These are phyloP conservation scores for Taxillus chinensis DNA, from an alignment of 164 flowering plant species.

Conservation along the genomic window DNA sequence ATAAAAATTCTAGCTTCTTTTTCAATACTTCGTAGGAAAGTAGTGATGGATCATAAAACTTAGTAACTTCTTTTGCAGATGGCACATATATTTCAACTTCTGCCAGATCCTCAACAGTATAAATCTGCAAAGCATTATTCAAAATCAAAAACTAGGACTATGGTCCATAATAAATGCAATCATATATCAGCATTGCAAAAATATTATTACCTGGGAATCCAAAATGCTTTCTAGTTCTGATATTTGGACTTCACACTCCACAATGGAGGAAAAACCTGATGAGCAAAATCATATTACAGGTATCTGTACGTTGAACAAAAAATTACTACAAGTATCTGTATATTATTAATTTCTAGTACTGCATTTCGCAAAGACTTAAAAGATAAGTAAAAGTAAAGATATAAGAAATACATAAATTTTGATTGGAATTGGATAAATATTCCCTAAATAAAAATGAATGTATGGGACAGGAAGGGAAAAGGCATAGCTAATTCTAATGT, in stretches of 20 bases:
- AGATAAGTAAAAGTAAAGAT: too few relatives aligned
- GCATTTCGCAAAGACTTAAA: too few relatives aligned
- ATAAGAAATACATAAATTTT: too few relatives aligned
- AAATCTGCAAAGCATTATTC: constrained; percentile 34
- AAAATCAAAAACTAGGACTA: too few relatives aligned
- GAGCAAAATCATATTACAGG: constrained; percentile 4
- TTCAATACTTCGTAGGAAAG: constrained; percentile 31
- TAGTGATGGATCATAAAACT: constrained; percentile 34
- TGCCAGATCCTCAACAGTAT: constrained; percentile 40
- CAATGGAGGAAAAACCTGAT: constrained; percentile 48
- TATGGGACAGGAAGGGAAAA: too few relatives aligned
- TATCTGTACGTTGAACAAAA: not conserved
- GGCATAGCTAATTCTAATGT: too few relatives aligned
- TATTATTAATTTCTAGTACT: too few relatives aligned
- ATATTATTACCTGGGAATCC: constrained; percentile 83
- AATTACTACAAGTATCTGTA: too few relatives aligned
- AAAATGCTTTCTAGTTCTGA: constrained; percentile 66
- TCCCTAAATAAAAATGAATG: too few relatives aligned
- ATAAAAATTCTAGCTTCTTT: constrained; percentile 35
- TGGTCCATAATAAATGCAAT: not conserved
- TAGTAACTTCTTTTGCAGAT: constrained; percentile 35
- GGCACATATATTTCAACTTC: constrained; percentile 53
- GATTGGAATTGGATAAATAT: too few relatives aligned
- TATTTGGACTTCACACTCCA: constrained; percentile 61
- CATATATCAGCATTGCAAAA: too few relatives aligned